phyloP scores from a whole-genome alignment of 1,139 yeast species.

The Magnusiomyces suaveolens region DNA sequence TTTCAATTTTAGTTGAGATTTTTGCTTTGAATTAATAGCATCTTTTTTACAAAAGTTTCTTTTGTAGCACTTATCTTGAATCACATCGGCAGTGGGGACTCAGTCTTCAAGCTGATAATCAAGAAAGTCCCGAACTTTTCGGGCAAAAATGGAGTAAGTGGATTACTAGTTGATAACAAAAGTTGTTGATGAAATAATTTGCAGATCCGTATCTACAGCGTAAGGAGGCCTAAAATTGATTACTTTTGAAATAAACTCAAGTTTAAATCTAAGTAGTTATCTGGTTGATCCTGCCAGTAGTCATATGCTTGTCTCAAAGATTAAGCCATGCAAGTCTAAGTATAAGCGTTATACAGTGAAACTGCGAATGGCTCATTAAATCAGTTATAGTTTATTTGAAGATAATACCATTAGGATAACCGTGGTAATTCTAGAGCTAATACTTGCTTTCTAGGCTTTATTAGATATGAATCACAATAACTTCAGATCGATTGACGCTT shows the following conservation, averaged over 20 bases:
- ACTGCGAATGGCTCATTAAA: slow-evolving; percentile 42
- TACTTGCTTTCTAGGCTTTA: slow-evolving; percentile 35
- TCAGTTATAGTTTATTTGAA: slow-evolving; percentile 41
- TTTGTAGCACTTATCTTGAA: slow-evolving; percentile 1
- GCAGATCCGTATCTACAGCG: slow-evolving; percentile 31
- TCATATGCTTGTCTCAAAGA: slow-evolving; percentile 45
- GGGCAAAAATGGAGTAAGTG: slow-evolving; percentile 34
- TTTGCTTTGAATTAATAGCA: too few species aligned
- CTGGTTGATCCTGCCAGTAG: slow-evolving; percentile 44
- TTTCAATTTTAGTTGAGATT: too few species aligned
- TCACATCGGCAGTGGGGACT: slow-evolving; percentile 1
- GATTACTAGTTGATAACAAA: slow-evolving; percentile 34
- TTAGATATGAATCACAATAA: slow-evolving; percentile 34
- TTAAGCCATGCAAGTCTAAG: slow-evolving; percentile 44
- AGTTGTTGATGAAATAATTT: slow-evolving; percentile 26
- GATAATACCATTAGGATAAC: slow-evolving; percentile 39
- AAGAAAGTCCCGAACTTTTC: slow-evolving; percentile 11
- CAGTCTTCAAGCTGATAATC: slow-evolving; percentile 1
- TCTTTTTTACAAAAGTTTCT: too few species aligned
- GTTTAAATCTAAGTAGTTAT: slow-evolving; percentile 39
- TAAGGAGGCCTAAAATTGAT: slow-evolving; percentile 33
- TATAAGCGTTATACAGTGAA: slow-evolving; percentile 42
- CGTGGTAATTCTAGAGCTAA: slow-evolving; percentile 39
- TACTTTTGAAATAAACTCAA: slow-evolving; percentile 43
- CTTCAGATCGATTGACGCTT: slow-evolving; percentile 33